Evolutionary conservation across 2,329 filamentous ascomycete species (phyloP), one percentile per base, ranked within the genome.

Genomic region (Aspergillus pseudoglaucus): DNA sequence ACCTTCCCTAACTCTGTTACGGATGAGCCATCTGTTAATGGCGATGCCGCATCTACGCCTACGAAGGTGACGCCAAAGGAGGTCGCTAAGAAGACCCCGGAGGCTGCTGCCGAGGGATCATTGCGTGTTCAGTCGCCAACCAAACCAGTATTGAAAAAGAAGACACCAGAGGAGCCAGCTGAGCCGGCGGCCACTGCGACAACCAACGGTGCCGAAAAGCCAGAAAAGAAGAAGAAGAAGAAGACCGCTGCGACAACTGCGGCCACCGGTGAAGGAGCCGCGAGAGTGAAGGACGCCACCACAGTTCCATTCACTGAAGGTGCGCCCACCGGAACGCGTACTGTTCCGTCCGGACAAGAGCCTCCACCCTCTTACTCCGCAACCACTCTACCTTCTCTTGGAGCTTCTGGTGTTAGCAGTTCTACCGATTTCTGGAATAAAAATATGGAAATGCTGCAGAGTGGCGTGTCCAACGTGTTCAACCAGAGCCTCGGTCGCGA

Each of bases 141-240:
- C 9, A 75, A 76, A 59, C 50, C 72, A 17, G 48, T 61, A 8
- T 60, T 57, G 23, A 65, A 66, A 48, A 75, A 76, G 50, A 71
- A 74, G 49, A 55, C 67, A 1, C 62, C 47, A 32, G 69, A 72
- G 15, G 65, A 64, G 50, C 65, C 51, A 45, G 58, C 47, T 42
- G 65, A 67, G 39, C 45, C 47, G 9, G 20, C 40, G 5, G 23
- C 14, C 9, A 6, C 25, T 14, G 41, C 57, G 14, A 15, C 60
- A 9, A 47, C 61, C 14, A 57, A 49, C 32, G 47, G 51, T 22
- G 55, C 69, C 1, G 83, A 87, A 53, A 85, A 82, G 68, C 59
- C 71, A 1, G 85, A 88, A 59, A 87, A 84, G 73, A 88, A 80
- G 62, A 79, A 88, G 75, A 91, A 89, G 75, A 79, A 77, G 50